Conservation (phyloP, 2,329 filamentous ascomycete species). For the Fusarium tricinctum region DNA sequence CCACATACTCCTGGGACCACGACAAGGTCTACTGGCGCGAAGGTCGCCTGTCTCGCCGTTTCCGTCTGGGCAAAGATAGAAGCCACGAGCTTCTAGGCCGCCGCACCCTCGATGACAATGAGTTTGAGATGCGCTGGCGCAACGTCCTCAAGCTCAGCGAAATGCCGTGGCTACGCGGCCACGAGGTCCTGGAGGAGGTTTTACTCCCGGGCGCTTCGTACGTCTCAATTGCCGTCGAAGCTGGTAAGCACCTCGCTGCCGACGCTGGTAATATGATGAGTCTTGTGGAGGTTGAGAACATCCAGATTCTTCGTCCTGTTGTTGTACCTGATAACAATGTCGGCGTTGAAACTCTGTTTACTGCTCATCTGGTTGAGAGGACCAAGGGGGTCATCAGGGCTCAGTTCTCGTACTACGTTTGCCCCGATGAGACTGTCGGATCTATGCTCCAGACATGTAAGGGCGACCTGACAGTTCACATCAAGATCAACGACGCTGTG, state of each 20-base stretch:
- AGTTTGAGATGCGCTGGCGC: neutral
- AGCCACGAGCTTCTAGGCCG: neutral
- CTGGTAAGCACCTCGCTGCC: neutral
- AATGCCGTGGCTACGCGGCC: slow-evolving; percentile 1
- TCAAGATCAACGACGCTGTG: neutral
- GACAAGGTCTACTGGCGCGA: neutral
- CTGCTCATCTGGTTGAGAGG: neutral
- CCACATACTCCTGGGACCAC: neutral
- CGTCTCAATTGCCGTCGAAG: slow-evolving; percentile 1
- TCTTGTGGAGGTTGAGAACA: slow-evolving; percentile 1
- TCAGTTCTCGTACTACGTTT: neutral
- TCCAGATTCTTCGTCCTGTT: slow-evolving; percentile 2
- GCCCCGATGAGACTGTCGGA: slow-evolving; percentile 3
- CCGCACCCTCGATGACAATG: neutral
- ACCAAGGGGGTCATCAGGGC: neutral
- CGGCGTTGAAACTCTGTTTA: neutral
- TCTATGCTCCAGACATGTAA: slow-evolving; percentile 7
- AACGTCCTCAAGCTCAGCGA: neutral
- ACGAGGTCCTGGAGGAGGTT: neutral
- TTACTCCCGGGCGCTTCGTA: slow-evolving; percentile 6
- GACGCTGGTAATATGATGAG: neutral
- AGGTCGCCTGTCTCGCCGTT: neutral
- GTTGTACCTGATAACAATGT: slow-evolving; percentile 1
- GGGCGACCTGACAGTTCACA: neutral
- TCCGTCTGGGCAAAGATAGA: neutral